A percentile compares a stretch with the other conserved stretches of the same genome.
phyloP scores from a whole-genome alignment of 768 basidiomycete species.

The Cantharellus cinnabarinus region DNA sequence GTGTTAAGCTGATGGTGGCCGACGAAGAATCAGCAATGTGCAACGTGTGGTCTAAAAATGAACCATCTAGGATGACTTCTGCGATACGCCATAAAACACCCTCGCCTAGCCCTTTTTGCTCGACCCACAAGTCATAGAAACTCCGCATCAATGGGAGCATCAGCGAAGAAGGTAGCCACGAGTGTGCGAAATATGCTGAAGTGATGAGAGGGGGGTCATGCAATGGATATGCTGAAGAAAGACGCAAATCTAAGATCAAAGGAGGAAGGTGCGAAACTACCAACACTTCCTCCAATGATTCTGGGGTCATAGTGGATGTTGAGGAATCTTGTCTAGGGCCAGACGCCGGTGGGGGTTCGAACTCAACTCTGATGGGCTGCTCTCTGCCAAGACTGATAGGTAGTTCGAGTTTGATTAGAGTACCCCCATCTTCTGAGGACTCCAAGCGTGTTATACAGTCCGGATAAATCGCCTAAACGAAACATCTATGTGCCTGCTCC shows the following conservation, averaged over 20 bases:
- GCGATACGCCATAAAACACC: conserved; percentile 49
- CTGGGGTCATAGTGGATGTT: neutral
- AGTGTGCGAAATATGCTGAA: conserved; percentile 29
- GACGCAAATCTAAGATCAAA: conserved; percentile 32
- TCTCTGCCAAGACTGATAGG: conserved; percentile 37
- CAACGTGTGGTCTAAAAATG: conserved; percentile 22
- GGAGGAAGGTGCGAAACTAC: conserved; percentile 37
- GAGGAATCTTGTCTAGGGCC: neutral
- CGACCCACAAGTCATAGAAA: conserved; percentile 38
- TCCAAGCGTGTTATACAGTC: neutral
- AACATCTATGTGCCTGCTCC: neutral
- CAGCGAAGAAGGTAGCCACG: conserved; percentile 37
- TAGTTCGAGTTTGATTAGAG: conserved; percentile 33
- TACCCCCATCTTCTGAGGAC: neutral
- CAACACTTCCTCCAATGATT: neutral
- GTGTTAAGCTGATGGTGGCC: conserved; percentile 18
- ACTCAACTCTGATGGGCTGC: conserved; percentile 9
- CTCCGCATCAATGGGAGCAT: conserved; percentile 16
- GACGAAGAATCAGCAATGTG: conserved; percentile 15
- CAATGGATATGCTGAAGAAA: conserved; percentile 37
- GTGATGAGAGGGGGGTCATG: conserved; percentile 30
- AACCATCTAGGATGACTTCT: conserved; percentile 46
- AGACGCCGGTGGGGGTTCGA: neutral
- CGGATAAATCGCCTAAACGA: neutral
- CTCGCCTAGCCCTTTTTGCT: conserved; percentile 21